A percentile compares a stretch with the other conserved stretches of the same genome.
These are phyloP conservation scores for Neckera pumila DNA, from an alignment of 225 moss, liverwort and hornwort genomes.

Conservation along the genomic window DNA sequence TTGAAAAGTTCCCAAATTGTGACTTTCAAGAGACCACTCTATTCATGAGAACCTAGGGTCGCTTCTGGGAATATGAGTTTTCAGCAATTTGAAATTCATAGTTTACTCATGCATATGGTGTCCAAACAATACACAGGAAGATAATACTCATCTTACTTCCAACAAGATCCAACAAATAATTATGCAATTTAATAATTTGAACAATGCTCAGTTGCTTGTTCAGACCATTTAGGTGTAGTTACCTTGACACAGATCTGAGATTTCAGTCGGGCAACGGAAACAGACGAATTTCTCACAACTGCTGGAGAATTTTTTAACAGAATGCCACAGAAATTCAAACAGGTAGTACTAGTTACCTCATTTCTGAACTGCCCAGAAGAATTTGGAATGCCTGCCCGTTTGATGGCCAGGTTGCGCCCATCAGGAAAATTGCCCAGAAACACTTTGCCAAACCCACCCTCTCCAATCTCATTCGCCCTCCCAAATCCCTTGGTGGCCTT, in stretches of 20 bases:
- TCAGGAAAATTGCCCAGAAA: conserved; percentile 8
- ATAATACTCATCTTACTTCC: background rate
- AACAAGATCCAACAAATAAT: background rate
- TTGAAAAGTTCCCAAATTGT: background rate
- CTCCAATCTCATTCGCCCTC: conserved; percentile 12
- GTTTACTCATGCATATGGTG: background rate
- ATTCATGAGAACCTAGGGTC: background rate
- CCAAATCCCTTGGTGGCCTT: conserved; percentile 16
- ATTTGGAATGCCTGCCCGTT: background rate
- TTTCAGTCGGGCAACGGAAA: background rate
- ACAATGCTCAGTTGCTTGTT: too few species aligned
- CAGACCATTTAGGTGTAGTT: too few species aligned
- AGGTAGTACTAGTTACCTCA: conserved; percentile 11
- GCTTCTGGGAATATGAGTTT: background rate
- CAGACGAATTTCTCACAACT: background rate
- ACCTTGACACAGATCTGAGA: background rate
- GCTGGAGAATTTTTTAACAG: background rate
- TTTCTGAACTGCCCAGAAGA: conserved; percentile 10
- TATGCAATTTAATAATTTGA: too few species aligned
- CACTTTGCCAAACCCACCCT: conserved; percentile 27
- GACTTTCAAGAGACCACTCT: background rate
- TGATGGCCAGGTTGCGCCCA: conserved; percentile 12
- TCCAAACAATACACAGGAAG: background rate
- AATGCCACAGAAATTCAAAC: background rate
- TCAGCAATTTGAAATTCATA: background rate